Conservation (phyloP, 2,329 filamentous ascomycete species). For the Phialemoniopsis sp. region DNA sequence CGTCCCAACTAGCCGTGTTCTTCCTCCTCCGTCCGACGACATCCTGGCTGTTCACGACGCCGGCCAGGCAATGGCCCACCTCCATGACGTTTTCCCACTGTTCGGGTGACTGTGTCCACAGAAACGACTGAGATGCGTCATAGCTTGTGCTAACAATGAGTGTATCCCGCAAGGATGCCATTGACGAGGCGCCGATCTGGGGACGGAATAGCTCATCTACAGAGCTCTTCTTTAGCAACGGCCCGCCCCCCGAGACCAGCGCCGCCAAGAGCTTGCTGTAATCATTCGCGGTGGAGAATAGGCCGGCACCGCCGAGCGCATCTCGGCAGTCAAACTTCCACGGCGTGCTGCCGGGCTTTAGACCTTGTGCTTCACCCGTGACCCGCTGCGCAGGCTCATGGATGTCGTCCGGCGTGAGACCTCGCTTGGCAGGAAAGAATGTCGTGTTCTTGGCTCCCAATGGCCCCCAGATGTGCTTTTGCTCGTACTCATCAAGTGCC, state of each 20-base stretch:
- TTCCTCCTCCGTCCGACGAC: slow-evolving; percentile 36
- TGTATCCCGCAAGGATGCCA: too few species aligned
- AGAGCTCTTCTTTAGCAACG: slow-evolving; percentile 34
- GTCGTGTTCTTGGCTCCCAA: slow-evolving; percentile 26
- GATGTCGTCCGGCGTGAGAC: too few species aligned
- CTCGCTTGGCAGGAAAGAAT: slow-evolving; percentile 29
- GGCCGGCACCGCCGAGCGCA: slow-evolving; percentile 23
- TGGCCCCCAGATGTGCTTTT: slow-evolving; percentile 8
- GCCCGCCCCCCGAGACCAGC: slow-evolving; percentile 42
- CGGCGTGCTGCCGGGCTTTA: slow-evolving; percentile 11
- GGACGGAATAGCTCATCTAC: slow-evolving; percentile 42
- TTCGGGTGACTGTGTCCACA: too few species aligned
- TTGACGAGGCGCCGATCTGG: slow-evolving; percentile 16
- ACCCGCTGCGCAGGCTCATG: too few species aligned
- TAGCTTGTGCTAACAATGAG: slow-evolving; percentile 10
- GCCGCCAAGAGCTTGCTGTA: slow-evolving; percentile 41
- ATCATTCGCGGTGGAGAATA: slow-evolving; percentile 28
- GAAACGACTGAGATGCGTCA: slow-evolving; percentile 23
- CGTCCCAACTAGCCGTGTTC: slow-evolving; percentile 39
- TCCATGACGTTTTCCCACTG: too few species aligned
- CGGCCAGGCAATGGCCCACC: slow-evolving; percentile 8
- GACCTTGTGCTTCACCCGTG: slow-evolving; percentile 20
- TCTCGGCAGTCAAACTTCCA: slow-evolving; percentile 9
- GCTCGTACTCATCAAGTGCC: slow-evolving; percentile 9
- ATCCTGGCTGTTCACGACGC: slow-evolving; percentile 32